Base-by-base conservation (phyloP, 2,329 filamentous ascomycete species). In the Xenosphaeropsis pyriputrescens region DNA sequence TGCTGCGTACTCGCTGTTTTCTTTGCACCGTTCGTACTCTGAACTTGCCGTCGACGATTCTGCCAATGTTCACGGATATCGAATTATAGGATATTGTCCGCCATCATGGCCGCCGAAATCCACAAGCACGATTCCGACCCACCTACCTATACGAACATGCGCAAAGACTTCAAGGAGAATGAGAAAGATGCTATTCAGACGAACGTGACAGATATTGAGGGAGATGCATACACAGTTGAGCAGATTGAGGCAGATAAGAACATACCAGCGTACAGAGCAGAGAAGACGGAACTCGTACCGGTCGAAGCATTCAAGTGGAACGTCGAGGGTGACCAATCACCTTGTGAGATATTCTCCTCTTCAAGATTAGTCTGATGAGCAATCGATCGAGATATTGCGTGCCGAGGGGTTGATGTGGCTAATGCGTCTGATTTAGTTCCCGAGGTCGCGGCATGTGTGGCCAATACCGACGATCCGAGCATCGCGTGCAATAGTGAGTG, bases 301-400 rank as follows among this genome's bases (percentile, higher is more conserved):
- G 49, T 48, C 2, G 56, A 58, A 39, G 56, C 56, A 6, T 57
- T 58, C 38, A 52, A 51, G 32, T 58, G 55, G 55, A 55, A 51
- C 39, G 56, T 58, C 11, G 52, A 57, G 17, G 56, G 56, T 12
- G 56, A 58, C 29, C 51, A 58, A 42, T 58, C 56, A 14, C 56
- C 56, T 16, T 58, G 56, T 58, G 41, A 37, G 53, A 26, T n/a
- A n/a, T 26, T 26, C 22, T 40, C 9, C 13, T 29, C 16, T 19
- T 19, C 19, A 15, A 12, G 18, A 7, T 9, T 4, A 22, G 15
- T 3, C 13, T 12, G n/a, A n/a, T 22, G n/a, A n/a, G n/a, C n/a
- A n/a, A n/a, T n/a, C n/a, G n/a, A n/a, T n/a, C n/a, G n/a, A n/a
- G n/a, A n/a, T n/a, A n/a, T n/a, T n/a, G n/a, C n/a, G n/a, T 26